Evolutionary conservation across 768 basidiomycete species (phyloP), one percentile per base, ranked within the genome.

Genomic region (Crassisporium funariophilum): DNA sequence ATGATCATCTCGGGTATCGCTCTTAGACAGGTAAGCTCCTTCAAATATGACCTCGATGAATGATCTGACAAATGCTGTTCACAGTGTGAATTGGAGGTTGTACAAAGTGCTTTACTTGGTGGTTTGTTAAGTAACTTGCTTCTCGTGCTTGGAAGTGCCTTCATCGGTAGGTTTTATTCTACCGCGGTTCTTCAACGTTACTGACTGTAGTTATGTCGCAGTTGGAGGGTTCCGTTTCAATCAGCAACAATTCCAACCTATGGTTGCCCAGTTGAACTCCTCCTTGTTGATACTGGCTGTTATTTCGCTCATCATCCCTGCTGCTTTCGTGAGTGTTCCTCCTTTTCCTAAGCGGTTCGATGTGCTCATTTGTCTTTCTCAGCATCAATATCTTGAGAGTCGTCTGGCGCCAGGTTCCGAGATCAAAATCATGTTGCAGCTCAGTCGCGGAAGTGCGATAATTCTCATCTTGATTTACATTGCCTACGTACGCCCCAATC

Each of bases 111-210:
- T 3, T 59, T 80, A 6, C 67, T 80, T 10, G 79, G 79, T 34
- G 76, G 76, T 17, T 69, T 79, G 22, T 49, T 82, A 31, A 77
- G 75, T 51, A 65, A 94, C 83, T 64, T 94, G 83, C 76, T 94
- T 80, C 74, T 95, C 79, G 71, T 94, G 76, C 62, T 92, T 78
- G 46, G 93, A 84, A 68, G 93, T 85, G 64, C 87, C 65, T 56
- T 93, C 82, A 62, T 94, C 79, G 56, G 84, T 79, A 46, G 81
- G 75, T 84, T 81, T 84, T 63, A 82, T 79, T n/a, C 82, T 81
- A 15, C 2, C n/a, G n/a, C n/a, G n/a, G n/a, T n/a, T 44, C 25
- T 24, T 5, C 17, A 1, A 27, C 11, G 9, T 11, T 42, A 33
- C 52, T 7, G 43, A 17, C 29, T 3, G 12, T 39, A 2, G 13